These are phyloP conservation scores for Penicillium diatomitis DNA, from an alignment of 495 filamentous ascomycete species.

Conservation along the genomic window DNA sequence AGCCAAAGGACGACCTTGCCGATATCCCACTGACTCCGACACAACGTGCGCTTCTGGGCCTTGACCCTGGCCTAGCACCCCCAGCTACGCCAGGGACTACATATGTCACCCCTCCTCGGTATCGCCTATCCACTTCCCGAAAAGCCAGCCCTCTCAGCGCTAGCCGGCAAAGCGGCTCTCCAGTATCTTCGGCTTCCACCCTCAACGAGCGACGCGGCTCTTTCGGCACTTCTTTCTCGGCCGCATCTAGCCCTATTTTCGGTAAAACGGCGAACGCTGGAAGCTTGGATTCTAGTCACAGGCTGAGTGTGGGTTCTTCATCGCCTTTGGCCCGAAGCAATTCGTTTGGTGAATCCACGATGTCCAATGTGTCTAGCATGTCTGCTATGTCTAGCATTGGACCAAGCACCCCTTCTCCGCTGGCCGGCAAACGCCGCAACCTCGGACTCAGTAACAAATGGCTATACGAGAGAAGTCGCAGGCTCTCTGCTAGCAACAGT, in stretches of 20 bases:
- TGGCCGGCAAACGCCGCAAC: conserved; percentile 53
- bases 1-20: conserved; percentile 61
- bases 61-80: conserved; percentile 56
- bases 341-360: conserved; percentile 33
- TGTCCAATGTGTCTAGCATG: not conserved
- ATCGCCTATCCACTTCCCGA: conserved; percentile 65
- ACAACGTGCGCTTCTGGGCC: conserved; percentile 75
- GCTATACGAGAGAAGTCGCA: conserved; percentile 69
- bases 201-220: conserved; percentile 32
- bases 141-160: conserved; percentile 32
- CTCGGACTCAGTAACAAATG: conserved; percentile 79
- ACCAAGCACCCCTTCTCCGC: conserved; percentile 55
- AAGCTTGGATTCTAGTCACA: conserved; percentile 39
- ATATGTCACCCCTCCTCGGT: conserved; percentile 81
- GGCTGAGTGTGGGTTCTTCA: conserved; percentile 52
- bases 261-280: conserved; percentile 55
- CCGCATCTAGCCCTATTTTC: conserved; percentile 54
- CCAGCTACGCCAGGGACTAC: conserved; percentile 55
- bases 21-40: conserved; percentile 89
- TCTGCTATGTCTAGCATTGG: conserved; percentile 9
- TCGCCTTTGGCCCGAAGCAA: conserved; percentile 33
- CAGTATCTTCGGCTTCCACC: conserved; percentile 36
- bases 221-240: conserved; percentile 38
- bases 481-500: conserved; percentile 36
- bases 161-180: conserved; percentile 45